Percentiles rank a stretch among this genome's conserved stretches.
Conservation (phyloP, 2,329 filamentous ascomycete species). For the Fusarium denticulatum region DNA sequence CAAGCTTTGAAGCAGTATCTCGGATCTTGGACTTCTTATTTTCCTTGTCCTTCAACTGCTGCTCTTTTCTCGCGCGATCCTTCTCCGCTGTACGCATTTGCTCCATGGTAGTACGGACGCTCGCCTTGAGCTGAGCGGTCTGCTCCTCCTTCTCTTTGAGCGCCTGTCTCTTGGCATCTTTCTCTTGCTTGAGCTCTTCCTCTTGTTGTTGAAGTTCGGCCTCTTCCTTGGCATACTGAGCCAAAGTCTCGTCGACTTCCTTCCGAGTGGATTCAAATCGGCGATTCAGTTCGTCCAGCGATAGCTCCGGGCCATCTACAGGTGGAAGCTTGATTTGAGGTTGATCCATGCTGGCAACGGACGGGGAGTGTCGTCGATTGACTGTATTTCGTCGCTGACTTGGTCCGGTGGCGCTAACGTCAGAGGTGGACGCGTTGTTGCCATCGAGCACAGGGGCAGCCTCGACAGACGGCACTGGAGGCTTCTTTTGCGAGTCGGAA, state of each 20-base stretch:
- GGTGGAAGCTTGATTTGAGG: constrained; percentile 55
- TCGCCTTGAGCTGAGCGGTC: constrained; percentile 83
- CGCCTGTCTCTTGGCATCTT: constrained; percentile 79
- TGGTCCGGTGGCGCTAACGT: constrained; percentile 61
- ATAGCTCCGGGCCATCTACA: constrained; percentile 68
- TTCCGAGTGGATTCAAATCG: constrained; percentile 81
- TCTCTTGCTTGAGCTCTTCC: constrained; percentile 77
- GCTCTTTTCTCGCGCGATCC: constrained; percentile 81
- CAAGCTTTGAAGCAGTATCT: constrained; percentile 76
- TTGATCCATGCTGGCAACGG: constrained; percentile 67
- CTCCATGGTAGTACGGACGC: constrained; percentile 82
- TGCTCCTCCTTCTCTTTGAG: constrained; percentile 92
- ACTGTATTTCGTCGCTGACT: constrained; percentile 63
- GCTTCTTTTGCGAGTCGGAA: constrained; percentile 58
- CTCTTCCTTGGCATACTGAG: constrained; percentile 76
- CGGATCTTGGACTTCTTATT: constrained; percentile 74
- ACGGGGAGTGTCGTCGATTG: constrained; percentile 81
- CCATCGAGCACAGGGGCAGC: constrained; percentile 70
- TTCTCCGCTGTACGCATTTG: constrained; percentile 84
- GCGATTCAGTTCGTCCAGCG: constrained; percentile 81
- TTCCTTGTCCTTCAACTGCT: constrained; percentile 73
- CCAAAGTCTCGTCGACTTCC: constrained; percentile 83
- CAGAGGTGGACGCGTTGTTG: constrained; percentile 70
- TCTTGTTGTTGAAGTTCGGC: constrained; percentile 74
- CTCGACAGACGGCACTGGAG: constrained; percentile 67